Evolutionary conservation across 768 basidiomycete species (phyloP).

Genomic region (Termitomyces sp.): DNA sequence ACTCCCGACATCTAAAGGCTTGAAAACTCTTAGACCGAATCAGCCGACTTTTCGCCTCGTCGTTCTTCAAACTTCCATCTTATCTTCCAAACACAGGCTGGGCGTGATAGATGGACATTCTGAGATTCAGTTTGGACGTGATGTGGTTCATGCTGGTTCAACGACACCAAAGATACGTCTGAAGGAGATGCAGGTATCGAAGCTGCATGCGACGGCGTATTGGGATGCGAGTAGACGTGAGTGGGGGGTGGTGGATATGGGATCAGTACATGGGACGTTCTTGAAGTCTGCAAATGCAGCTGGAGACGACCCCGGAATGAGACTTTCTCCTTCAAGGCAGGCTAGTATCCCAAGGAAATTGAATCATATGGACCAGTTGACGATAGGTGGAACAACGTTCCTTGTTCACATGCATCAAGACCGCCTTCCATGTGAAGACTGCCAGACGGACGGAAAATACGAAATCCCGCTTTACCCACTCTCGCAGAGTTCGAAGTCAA

Average conservation of each 20-base stretch:
- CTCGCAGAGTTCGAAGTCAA: slow-evolving; percentile 17
- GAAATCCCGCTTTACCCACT: slow-evolving; percentile 56
- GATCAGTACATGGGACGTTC: slow-evolving; percentile 81
- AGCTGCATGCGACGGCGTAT: slow-evolving; percentile 70
- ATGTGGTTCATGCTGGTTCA: slow-evolving; percentile 45
- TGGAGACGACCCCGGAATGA: slow-evolving; percentile 26
- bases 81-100: slow-evolving; percentile 43
- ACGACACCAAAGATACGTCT: slow-evolving; percentile 61
- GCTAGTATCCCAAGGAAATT: slow-evolving; percentile 66
- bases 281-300: slow-evolving; percentile 28
- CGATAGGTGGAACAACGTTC: slow-evolving; percentile 68
- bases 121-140: slow-evolving; percentile 73
- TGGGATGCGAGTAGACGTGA: slow-evolving; percentile 54
- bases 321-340: slow-evolving; percentile 58
- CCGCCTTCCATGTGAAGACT: slow-evolving; percentile 55
- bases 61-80: slow-evolving; percentile 48
- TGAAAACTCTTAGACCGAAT: slow-evolving; percentile 14
- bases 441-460: slow-evolving; percentile 42
- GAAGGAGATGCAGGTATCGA: slow-evolving; percentile 82
- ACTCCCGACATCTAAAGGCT: slow-evolving; percentile 2
- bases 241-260: slow-evolving; percentile 82
- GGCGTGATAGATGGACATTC: slow-evolving; percentile 42
- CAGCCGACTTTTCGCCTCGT: slow-evolving; percentile 45
- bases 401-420: slow-evolving; percentile 63
- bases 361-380: slow-evolving; percentile 58